Base-by-base conservation (phyloP, 495 filamentous ascomycete genomes). In the Tuber brumale region DNA sequence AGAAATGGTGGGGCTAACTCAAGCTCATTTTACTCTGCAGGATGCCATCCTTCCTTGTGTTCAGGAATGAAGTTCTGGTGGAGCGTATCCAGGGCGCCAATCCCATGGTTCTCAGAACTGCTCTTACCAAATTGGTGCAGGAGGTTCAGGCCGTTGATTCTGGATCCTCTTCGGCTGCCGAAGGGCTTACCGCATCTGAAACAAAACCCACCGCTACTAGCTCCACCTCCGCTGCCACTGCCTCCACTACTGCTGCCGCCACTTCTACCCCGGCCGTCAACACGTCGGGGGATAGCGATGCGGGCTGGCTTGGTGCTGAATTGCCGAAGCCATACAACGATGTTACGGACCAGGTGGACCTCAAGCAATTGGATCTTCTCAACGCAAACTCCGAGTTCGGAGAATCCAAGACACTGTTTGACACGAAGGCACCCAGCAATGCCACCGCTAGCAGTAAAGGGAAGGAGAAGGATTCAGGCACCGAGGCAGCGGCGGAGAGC, bases 21-120 rank as follows among this genome's bases (percentile, higher is more conserved):
- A 39, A 41, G 51, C 80, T 45, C 70, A 78, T 37, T 43, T 71
- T 75, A 41, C 39, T 39, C 23, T 72, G 39, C 42, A 81, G 74
- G 9, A 78, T 81, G 79, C 95, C 95, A 23, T 97, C 95, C 69
- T 97, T 98, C 85, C 89, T 97, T 81, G 88, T 97, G 79, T 97
- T 97, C 88, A 92, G 93, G 80, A 87, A 91, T 76, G 90, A 91
- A 76, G 83, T 87, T 70, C 85, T 88, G 73, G 87, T 89, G 45
- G 87, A 91, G 69, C 92, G 90, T 75, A 87, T 97, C 61, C 86
- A 88, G 82, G 94, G 94, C 74, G 93, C 92, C 72, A 87, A 97
- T 2, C 57, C 57, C 12, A n/a, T 35, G 57, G 5, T 35, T 35
- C 57, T 66, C 83, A 87, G 89, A 31, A 80, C 86, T 73, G 89